phyloP scores from a whole-genome alignment of 305 asterid species.

The Fraxinus ornus region DNA sequence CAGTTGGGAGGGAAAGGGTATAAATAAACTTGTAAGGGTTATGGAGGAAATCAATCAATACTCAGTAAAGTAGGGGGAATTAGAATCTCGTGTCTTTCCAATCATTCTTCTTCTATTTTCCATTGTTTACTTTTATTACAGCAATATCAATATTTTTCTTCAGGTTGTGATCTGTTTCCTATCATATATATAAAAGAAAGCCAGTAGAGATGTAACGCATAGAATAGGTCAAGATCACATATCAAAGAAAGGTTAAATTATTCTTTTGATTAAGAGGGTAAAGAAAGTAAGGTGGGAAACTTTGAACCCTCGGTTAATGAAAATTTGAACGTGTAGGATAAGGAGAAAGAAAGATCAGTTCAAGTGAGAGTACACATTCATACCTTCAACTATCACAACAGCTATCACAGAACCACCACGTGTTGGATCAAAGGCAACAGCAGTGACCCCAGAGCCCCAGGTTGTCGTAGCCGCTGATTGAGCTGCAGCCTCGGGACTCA shows the following conservation, averaged over 20 bases:
- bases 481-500: conserved; percentile 99
- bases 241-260: not conserved
- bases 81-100: too few relatives aligned
- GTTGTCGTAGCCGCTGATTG: conserved; percentile 89
- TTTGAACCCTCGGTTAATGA: conserved; percentile 5
- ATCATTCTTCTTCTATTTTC: too few relatives aligned
- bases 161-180: too few relatives aligned
- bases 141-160: too few relatives aligned
- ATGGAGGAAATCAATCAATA: too few relatives aligned
- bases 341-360: conserved; percentile 13
- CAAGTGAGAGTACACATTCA: conserved; percentile 18
- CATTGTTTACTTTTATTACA: too few relatives aligned
- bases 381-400: conserved; percentile 97
- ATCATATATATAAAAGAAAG: not conserved
- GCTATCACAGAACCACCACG: conserved; percentile 97
- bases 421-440: conserved; percentile 98
- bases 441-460: conserved; percentile 99
- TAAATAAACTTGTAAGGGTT: too few relatives aligned
- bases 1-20: too few relatives aligned
- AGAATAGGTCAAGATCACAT: conserved; percentile 4
- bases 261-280: not conserved
- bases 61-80: too few relatives aligned
- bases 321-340: conserved; percentile 14
- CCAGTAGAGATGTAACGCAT: not conserved
- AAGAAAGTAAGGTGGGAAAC: not conserved